These are phyloP conservation scores for Cutaneotrichosporon cavernicola DNA, from an alignment of 1,284 basidiomycete genomes.

Conservation along the genomic window DNA sequence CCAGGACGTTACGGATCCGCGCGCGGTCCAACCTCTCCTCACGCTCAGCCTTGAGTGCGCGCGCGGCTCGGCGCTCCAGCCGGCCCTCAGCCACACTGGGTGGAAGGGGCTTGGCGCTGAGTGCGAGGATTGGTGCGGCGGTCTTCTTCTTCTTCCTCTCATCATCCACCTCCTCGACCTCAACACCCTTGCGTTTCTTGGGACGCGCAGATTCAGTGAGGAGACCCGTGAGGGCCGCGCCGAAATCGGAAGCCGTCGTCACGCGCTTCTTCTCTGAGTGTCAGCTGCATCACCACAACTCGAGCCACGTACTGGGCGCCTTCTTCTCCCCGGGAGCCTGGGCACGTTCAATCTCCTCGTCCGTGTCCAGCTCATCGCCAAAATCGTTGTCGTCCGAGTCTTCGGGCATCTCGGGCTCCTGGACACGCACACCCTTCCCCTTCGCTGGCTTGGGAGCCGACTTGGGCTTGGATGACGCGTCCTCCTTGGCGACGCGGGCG, in stretches of 20 bases:
- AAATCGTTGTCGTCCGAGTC: conserved; percentile 19
- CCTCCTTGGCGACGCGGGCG: conserved; percentile 6
- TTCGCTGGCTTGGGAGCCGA: conserved; percentile 16
- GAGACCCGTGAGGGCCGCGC: conserved; percentile 47
- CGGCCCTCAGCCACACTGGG: conserved; percentile 37
- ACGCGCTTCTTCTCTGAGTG: conserved; percentile 47
- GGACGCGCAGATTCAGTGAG: conserved; percentile 37
- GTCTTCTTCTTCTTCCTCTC: conserved; percentile 14
- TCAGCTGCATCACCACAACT: neutral
- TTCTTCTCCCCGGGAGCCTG: conserved; percentile 21
- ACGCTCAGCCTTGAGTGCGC: conserved; percentile 42
- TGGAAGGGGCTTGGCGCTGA: conserved; percentile 40
- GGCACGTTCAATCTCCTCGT: conserved; percentile 25
- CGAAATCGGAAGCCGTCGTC: conserved; percentile 49
- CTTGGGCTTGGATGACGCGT: conserved; percentile 9
- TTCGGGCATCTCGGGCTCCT: conserved; percentile 3
- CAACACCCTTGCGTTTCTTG: conserved; percentile 26
- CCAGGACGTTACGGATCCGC: conserved; percentile 47
- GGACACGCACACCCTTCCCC: conserved; percentile 10
- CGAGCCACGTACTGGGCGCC: conserved; percentile 17
- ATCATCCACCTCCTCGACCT: conserved; percentile 11
- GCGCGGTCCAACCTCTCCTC: conserved; percentile 49
- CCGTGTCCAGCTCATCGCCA: conserved; percentile 23
- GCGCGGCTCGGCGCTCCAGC: conserved; percentile 37
- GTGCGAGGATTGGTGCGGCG: conserved; percentile 42